Percentiles rank a stretch among this genome's conserved stretches.
Conservation (phyloP, 2,329 filamentous ascomycete species). For the Waltergamsia citrina region DNA sequence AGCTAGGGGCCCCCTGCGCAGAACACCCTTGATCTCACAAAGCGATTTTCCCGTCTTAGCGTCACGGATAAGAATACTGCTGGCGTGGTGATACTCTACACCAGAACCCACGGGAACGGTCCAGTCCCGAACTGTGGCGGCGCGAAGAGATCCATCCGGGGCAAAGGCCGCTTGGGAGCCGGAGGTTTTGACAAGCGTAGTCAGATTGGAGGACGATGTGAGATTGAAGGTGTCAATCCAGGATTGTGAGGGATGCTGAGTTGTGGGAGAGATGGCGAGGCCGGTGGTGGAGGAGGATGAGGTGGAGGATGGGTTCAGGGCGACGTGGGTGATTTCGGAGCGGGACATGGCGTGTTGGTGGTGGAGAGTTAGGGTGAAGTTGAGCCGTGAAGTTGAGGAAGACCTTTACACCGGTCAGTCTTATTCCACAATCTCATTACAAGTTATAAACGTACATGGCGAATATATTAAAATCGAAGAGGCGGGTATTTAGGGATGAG, state of each 20-base stretch:
- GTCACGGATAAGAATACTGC: constrained; percentile 20
- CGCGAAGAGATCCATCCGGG: constrained; percentile 5
- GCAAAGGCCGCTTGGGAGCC: constrained; percentile 21
- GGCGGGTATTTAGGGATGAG: too few species aligned
- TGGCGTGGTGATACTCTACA: constrained; percentile 19
- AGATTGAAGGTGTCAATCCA: constrained; percentile 26
- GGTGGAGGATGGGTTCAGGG: constrained; percentile 15
- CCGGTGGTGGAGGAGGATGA: constrained; percentile 11
- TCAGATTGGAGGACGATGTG: constrained; percentile 6
- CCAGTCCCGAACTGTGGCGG: constrained; percentile 21
- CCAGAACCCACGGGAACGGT: constrained; percentile 17
- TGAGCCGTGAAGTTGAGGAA: neutral
- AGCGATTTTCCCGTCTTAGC: constrained; percentile 17
- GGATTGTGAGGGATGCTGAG: constrained; percentile 15
- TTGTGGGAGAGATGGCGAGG: constrained; percentile 19
- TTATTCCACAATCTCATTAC: too few species aligned
- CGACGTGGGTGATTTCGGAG: constrained; percentile 20
- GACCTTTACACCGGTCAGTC: neutral
- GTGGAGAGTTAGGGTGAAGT: constrained; percentile 14
- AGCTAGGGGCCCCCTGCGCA: constrained; percentile 14
- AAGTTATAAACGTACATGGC: too few species aligned
- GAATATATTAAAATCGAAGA: too few species aligned
- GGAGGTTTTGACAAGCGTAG: constrained; percentile 18
- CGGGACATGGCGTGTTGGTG: constrained; percentile 16
- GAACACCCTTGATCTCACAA: constrained; percentile 19